Percentiles rank a stretch among this genome's conserved stretches.
phyloP scores from a whole-genome alignment of 106 monocot genomes.

The Dactylorhiza incarnata region DNA sequence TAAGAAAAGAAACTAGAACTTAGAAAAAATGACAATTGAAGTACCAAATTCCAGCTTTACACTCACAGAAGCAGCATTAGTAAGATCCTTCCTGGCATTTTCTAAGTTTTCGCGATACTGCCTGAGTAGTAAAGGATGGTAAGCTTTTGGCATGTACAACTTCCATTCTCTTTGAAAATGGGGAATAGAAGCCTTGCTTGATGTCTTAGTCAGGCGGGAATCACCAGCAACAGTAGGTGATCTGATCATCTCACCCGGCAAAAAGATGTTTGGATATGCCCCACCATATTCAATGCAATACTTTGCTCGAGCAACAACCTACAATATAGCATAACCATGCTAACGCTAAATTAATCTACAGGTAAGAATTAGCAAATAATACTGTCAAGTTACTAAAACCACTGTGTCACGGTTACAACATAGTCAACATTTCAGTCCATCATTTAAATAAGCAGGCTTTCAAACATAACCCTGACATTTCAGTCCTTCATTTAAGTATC shows the following conservation, averaged over 20 bases:
- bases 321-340: conserved; percentile 3
- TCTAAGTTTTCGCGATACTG: conserved; percentile 47
- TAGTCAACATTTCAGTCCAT: background rate
- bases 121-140: conserved; percentile 68
- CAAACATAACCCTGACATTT: background rate
- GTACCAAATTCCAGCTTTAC: background rate
- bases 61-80: conserved; percentile 57
- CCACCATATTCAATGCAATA: conserved; percentile 73
- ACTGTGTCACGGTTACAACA: too few relatives aligned
- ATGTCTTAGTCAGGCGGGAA: conserved; percentile 5
- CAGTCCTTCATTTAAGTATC: background rate
- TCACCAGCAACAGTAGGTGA: background rate
- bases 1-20: background rate
- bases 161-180: conserved; percentile 47
- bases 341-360: background rate
- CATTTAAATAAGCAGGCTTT: background rate
- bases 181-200: conserved; percentile 11
- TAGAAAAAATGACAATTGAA: conserved; percentile 1
- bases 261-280: conserved; percentile 50
- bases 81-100: conserved; percentile 50
- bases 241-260: conserved; percentile 17
- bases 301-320: conserved; percentile 78
- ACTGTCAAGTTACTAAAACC: background rate
- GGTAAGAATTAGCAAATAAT: background rate
- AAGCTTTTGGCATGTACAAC: conserved; percentile 55